Percentiles rank a stretch among this genome's conserved stretches.
phyloP scores from a whole-genome alignment of 2,329 filamentous ascomycete species.

The Epichloe coenophiala region DNA sequence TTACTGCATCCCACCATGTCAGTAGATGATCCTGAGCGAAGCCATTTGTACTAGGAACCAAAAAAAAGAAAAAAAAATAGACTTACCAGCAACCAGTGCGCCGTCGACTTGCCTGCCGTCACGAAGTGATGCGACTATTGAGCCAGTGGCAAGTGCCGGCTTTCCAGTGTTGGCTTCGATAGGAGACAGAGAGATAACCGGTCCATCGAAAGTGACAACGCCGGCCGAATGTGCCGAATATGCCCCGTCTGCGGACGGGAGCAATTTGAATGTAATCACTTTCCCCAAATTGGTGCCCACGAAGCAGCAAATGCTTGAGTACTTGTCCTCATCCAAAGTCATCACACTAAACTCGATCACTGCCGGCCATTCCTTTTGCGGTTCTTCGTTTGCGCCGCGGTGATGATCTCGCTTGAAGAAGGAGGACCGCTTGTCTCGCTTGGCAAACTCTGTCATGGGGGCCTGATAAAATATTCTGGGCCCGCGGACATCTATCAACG shows the following conservation, averaged over 20 bases:
- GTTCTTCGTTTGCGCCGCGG: conserved; percentile 19
- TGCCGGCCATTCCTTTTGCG: conserved; percentile 59
- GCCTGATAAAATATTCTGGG: conserved; percentile 71
- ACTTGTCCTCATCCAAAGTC: conserved; percentile 85
- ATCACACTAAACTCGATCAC: conserved; percentile 84
- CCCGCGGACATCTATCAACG: conserved; percentile 76
- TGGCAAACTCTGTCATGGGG: conserved; percentile 58
- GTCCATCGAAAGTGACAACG: conserved; percentile 50
- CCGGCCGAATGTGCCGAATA: conserved; percentile 66
- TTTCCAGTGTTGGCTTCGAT: conserved; percentile 68
- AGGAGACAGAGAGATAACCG: conserved; percentile 62
- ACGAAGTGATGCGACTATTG: conserved; percentile 61
- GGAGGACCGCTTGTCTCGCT: conserved; percentile 62
- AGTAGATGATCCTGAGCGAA: neutral
- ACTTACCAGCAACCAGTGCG: conserved; percentile 59
- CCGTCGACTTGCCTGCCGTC: conserved; percentile 66
- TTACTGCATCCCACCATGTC: conserved; percentile 27
- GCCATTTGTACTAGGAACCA: neutral
- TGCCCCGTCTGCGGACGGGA: conserved; percentile 54
- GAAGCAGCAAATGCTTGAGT: conserved; percentile 87
- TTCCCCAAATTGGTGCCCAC: conserved; percentile 79
- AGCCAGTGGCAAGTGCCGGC: conserved; percentile 61
- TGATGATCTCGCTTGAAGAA: conserved; percentile 39
- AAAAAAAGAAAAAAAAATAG: neutral
- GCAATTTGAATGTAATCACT: conserved; percentile 77